phyloP scores from a whole-genome alignment of 108 stramenopile genomes.

The Asterionellopsis glacialis region DNA sequence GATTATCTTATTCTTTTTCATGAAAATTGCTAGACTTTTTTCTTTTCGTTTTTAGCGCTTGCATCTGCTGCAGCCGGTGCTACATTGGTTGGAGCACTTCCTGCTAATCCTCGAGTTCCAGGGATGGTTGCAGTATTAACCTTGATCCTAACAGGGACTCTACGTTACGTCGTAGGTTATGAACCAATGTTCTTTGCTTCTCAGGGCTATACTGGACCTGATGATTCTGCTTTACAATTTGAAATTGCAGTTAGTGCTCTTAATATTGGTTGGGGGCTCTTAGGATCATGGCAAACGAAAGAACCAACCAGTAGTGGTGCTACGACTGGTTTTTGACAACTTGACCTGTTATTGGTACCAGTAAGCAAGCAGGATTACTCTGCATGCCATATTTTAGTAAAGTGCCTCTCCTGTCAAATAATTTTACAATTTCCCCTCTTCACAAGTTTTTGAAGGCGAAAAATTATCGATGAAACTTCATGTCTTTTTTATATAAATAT shows the following conservation, averaged over 20 bases:
- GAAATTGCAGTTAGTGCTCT: conserved; percentile 11
- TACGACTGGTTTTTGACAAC: conserved; percentile 18
- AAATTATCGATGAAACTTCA: too few species aligned
- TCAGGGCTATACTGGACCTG: conserved; percentile 11
- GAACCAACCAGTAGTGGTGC: conserved; percentile 15
- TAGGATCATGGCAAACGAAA: conserved; percentile 22
- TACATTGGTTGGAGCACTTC: conserved; percentile 6
- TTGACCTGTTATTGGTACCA: too few species aligned
- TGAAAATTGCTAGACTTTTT: neutral
- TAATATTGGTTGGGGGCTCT: conserved; percentile 20
- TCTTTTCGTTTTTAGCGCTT: conserved; percentile 4
- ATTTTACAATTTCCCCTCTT: too few species aligned
- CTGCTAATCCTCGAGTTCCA: conserved; percentile 20
- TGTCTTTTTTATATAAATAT: too few species aligned
- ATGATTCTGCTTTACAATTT: conserved; percentile 6
- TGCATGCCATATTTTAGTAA: too few species aligned
- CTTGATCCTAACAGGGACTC: neutral
- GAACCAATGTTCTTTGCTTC: conserved; percentile 6
- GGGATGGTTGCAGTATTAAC: conserved; percentile 11
- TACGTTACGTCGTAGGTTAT: conserved; percentile 9
- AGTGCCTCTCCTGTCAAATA: too few species aligned
- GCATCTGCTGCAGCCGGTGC: conserved; percentile 4
- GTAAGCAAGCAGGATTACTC: too few species aligned
- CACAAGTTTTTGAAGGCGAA: too few species aligned
- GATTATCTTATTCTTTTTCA: too few species aligned